Evolutionary conservation across 2,329 filamentous ascomycete species (phyloP), one percentile per base, ranked within the genome.

Genomic region (Fusarium sp.): DNA sequence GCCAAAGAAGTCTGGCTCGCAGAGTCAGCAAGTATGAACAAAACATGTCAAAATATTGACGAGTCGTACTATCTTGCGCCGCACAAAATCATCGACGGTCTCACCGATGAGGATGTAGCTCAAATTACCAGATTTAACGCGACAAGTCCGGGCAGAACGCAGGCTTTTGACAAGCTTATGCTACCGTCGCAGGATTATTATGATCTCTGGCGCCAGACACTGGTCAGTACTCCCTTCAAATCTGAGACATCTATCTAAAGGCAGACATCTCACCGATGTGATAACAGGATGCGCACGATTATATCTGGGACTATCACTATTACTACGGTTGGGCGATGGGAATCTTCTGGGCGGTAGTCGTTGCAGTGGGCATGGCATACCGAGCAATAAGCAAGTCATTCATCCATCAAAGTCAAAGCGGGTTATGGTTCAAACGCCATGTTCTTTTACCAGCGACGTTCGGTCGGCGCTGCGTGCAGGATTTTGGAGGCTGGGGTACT

Each of bases 261-360:
- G 7, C 8, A 36, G 34, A 8, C 6, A 14, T 3, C 14, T 18
- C 1, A 20, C 20, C 24, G 3, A 56, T 3, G 17, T 4, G 5
- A 3, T 2, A 13, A 20, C 3, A 63, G 60, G n/a, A 46, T 7
- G 58, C 58, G 1, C 58, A 63, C 3, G 42, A 63, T 11, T 63
- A 49, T 28, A 18, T 63, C 13, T 63, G 60, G 60, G 20, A 28
- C 1, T 63, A 49, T 7, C 60, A 63, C 6, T 28, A 39, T 14
- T 49, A 40, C 28, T 63, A 63, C 4, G 58, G 60, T 6, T 63
- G 58, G 60, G n/a, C 26, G 1, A 63, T 63, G 43, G 60, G 38
- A 3, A 17, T 36, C 0, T 63, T 63, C 20, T 63, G 60, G 60
- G 43, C 31, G 2, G 15, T 45, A 1, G 43, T 45, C 1, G 17